Evolutionary conservation across 345 rosid species (phyloP).

Genomic region (Arabidopsis arenosa): DNA sequence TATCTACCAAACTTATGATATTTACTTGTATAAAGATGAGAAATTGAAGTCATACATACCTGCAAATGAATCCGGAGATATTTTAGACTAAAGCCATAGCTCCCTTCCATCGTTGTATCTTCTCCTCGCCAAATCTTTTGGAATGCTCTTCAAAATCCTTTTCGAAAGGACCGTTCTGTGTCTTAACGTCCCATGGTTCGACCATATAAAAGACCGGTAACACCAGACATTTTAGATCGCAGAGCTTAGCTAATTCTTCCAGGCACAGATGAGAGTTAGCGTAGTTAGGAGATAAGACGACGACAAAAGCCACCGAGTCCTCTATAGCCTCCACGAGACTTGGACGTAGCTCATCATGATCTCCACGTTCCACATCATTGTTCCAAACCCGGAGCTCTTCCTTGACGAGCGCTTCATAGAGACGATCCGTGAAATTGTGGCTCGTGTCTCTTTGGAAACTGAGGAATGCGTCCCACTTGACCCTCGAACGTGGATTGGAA

Average conservation of each 20-base stretch:
- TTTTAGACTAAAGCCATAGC: constrained; percentile 52
- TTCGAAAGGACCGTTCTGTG: constrained; percentile 49
- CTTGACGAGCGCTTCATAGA: constrained; percentile 30
- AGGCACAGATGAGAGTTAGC: constrained; percentile 58
- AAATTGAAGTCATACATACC: constrained; percentile 9
- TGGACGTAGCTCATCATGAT: constrained; percentile 46
- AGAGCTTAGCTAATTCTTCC: constrained; percentile 55
- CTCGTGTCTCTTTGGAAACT: constrained; percentile 59
- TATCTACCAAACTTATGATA: too few relatives aligned
- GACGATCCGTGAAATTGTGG: constrained; percentile 44
- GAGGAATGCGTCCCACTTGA: constrained; percentile 61
- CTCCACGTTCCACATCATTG: constrained; percentile 39
- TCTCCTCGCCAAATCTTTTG: constrained; percentile 39
- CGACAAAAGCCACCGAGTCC: constrained; percentile 52
- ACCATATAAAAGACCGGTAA: constrained; percentile 57
- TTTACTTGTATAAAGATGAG: not conserved
- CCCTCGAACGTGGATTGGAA: constrained; percentile 43
- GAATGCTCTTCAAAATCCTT: constrained; percentile 43
- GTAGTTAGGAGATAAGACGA: constrained; percentile 50
- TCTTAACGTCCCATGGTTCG: constrained; percentile 50
- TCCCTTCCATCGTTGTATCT: constrained; percentile 48
- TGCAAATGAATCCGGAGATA: constrained; percentile 41
- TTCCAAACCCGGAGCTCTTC: constrained; percentile 47
- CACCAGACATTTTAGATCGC: constrained; percentile 42
- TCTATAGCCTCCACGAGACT: constrained; percentile 52